phyloP scores from a whole-genome alignment of 805 yeast genomes.

The Metschnikowia proteae region DNA sequence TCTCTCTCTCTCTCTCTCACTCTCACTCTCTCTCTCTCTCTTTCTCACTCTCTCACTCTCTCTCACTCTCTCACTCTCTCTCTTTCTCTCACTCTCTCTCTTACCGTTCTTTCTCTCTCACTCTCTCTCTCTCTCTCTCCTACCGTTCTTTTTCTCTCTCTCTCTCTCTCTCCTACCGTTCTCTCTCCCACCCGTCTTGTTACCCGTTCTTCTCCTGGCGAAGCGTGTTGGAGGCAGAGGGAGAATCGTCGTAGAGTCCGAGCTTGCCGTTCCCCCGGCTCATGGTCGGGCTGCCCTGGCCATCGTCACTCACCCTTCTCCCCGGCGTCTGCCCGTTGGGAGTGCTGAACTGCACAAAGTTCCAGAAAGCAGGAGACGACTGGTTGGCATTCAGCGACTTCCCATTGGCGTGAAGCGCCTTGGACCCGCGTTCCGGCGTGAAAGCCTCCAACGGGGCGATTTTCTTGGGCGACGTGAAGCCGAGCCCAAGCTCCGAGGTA shows the following conservation, averaged over 20 bases:
- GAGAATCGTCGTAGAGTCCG: slow-evolving; percentile 11
- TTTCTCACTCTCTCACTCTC: too few relatives aligned
- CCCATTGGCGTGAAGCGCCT: slow-evolving; percentile 17
- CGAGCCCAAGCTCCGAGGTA: slow-evolving; percentile 34
- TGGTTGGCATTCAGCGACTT: slow-evolving; percentile 39
- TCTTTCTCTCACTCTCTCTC: too few relatives aligned
- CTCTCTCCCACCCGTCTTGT: too few relatives aligned
- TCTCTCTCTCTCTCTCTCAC: too few relatives aligned
- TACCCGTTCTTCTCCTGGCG: neutral
- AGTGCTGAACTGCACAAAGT: slow-evolving; percentile 71
- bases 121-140: too few relatives aligned
- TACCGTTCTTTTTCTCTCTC: too few relatives aligned
- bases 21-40: too few relatives aligned
- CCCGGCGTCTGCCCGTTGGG: slow-evolving; percentile 44
- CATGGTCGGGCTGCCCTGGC: slow-evolving; percentile 40
- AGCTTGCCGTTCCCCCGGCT: slow-evolving; percentile 18
- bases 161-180: too few relatives aligned
- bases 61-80: too few relatives aligned
- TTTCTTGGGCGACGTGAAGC: slow-evolving; percentile 42
- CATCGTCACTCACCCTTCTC: slow-evolving; percentile 36
- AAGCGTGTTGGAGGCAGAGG: slow-evolving; percentile 4
- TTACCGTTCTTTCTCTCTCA: too few relatives aligned
- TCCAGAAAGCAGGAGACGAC: slow-evolving; percentile 92
- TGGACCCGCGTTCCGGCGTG: slow-evolving; percentile 43
- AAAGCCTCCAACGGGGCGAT: slow-evolving; percentile 41